phyloP scores from a whole-genome alignment of 768 basidiomycete genomes.

The Boletus reticuloceps region DNA sequence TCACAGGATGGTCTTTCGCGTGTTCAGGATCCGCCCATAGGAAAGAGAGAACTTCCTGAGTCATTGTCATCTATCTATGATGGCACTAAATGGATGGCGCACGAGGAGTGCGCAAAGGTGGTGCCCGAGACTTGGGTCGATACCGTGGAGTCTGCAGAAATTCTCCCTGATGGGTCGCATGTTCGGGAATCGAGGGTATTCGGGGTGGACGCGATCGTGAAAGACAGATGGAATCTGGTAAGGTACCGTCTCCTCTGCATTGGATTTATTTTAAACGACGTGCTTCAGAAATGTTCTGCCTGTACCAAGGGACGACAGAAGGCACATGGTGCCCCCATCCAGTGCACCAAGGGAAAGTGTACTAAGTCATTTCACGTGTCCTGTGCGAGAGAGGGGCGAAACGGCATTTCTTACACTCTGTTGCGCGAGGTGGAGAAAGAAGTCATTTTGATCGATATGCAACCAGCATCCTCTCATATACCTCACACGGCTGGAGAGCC shows the following conservation, averaged over 20 bases:
- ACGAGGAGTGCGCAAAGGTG: constrained; percentile 74
- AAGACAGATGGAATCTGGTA: constrained; percentile 92
- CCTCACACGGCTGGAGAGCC: constrained; percentile 3
- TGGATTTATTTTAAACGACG: neutral
- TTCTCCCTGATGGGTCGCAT: constrained; percentile 30
- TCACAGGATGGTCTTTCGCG: constrained; percentile 53
- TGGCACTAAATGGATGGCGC: constrained; percentile 63
- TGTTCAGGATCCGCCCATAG: constrained; percentile 65
- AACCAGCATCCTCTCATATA: constrained; percentile 8
- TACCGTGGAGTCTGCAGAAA: constrained; percentile 44
- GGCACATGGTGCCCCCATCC: constrained; percentile 78
- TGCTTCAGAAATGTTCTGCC: constrained; percentile 81
- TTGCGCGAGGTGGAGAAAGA: constrained; percentile 78
- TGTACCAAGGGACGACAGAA: constrained; percentile 71
- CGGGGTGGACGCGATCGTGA: constrained; percentile 86
- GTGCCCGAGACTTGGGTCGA: constrained; percentile 95
- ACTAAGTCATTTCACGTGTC: constrained; percentile 91
- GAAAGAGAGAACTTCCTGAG: constrained; percentile 51
- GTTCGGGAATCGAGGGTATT: constrained; percentile 58
- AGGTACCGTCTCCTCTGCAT: constrained; percentile 24
- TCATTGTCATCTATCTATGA: constrained; percentile 21
- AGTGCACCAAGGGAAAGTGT: constrained; percentile 94
- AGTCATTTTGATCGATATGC: constrained; percentile 59
- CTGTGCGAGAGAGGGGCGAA: constrained; percentile 64
- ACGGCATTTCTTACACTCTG: constrained; percentile 58